Conservation (phyloP, 176 grass and related monocot genomes). For the Rhynchospora pubera region DNA sequence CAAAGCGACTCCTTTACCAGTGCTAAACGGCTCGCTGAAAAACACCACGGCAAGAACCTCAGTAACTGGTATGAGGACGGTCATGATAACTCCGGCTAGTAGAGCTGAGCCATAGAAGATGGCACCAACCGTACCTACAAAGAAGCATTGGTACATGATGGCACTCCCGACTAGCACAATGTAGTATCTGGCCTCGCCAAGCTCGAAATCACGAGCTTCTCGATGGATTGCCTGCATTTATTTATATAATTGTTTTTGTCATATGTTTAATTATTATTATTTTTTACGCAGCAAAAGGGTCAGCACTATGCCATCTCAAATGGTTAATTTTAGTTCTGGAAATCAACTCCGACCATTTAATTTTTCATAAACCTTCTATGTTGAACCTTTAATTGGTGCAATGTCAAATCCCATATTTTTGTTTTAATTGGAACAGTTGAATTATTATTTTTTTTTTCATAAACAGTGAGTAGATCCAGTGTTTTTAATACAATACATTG, state of each 20-base stretch:
- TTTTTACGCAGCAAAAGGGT: too few species aligned
- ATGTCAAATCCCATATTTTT: too few species aligned
- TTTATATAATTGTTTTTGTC: not conserved
- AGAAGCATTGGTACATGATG: slow-evolving; percentile 55
- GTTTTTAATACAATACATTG: too few species aligned
- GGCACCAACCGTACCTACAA: slow-evolving; percentile 60
- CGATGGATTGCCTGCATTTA: slow-evolving; percentile 47
- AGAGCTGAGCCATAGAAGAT: slow-evolving; percentile 70
- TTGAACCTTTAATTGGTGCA: too few species aligned
- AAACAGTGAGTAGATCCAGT: too few species aligned
- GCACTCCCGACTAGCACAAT: slow-evolving; percentile 37
- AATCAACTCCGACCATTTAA: too few species aligned
- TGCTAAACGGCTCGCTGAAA: slow-evolving; percentile 61
- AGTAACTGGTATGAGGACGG: slow-evolving; percentile 55
- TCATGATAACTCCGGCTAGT: slow-evolving; percentile 59
- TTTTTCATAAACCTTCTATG: too few species aligned
- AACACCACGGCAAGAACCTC: slow-evolving; percentile 61
- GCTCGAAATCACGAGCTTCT: slow-evolving; percentile 54
- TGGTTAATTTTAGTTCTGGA: too few species aligned
- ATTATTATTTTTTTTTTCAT: too few species aligned
- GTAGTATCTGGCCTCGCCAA: slow-evolving; percentile 57
- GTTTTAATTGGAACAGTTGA: too few species aligned
- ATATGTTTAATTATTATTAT: too few species aligned
- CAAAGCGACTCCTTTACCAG: slow-evolving; percentile 61
- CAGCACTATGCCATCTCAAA: too few species aligned